Percentiles rank a stretch among this genome's conserved stretches.
Conservation (phyloP, 2,329 filamentous ascomycete genomes). For the Ascochyta koolunga region DNA sequence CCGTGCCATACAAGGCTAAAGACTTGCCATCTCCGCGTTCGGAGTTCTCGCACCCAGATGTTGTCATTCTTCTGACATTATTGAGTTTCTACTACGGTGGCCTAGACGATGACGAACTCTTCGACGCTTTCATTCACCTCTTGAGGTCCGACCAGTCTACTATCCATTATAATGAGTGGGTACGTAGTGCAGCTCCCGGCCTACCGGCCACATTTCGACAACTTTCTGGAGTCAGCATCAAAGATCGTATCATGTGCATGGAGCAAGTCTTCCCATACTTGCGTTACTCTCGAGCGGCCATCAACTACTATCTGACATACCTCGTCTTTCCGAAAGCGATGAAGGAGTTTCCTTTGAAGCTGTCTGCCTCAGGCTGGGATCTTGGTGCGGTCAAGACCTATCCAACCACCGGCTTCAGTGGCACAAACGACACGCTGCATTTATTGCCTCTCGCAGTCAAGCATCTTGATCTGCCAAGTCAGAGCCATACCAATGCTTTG, state of each 20-base stretch:
- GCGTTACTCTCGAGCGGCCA: conserved; percentile 56
- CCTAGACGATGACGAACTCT: conserved; percentile 58
- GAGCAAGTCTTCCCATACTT: conserved; percentile 61
- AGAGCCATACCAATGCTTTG: conserved; percentile 70
- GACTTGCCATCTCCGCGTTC: conserved; percentile 66
- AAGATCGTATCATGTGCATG: conserved; percentile 58
- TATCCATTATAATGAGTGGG: conserved; percentile 60
- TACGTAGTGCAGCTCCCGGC: conserved; percentile 34
- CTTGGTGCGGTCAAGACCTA: conserved; percentile 57
- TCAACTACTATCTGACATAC: conserved; percentile 68
- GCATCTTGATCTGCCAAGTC: conserved; percentile 61
- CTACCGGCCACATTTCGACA: conserved; percentile 48
- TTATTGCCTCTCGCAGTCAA: conserved; percentile 63
- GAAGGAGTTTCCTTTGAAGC: conserved; percentile 67
- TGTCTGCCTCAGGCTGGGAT: conserved; percentile 73
- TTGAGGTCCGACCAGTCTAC: conserved; percentile 59
- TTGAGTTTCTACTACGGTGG: conserved; percentile 72
- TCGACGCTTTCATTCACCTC: conserved; percentile 56
- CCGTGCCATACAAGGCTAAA: conserved; percentile 70
- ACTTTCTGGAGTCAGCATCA: conserved; percentile 38
- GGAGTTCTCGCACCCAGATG: conserved; percentile 73
- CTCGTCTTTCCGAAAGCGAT: conserved; percentile 67
- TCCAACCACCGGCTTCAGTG: conserved; percentile 70
- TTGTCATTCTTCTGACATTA: conserved; percentile 68
- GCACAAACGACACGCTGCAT: conserved; percentile 68